These are phyloP conservation scores for Alnus rubra DNA, from an alignment of 306 rosid genomes.

Conservation along the genomic window DNA sequence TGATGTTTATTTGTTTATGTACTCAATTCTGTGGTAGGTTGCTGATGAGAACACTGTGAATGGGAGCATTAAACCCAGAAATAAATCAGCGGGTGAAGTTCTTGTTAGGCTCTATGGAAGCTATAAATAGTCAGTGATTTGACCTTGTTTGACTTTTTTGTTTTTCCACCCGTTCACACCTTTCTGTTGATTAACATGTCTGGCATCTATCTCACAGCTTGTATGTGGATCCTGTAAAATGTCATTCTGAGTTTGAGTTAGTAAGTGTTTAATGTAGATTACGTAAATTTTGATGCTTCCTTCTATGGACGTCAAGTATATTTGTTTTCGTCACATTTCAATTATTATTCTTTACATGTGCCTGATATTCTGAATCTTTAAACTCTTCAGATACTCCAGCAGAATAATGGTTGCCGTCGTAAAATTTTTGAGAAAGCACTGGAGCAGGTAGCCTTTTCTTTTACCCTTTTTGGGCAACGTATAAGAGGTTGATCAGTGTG, in stretches of 20 bases:
- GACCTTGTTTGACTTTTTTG: slow-evolving; percentile 11
- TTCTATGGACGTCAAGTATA: neutral
- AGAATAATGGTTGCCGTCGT: slow-evolving; percentile 33
- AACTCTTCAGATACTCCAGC: slow-evolving; percentile 48
- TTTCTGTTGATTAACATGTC: slow-evolving; percentile 5
- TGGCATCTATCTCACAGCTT: slow-evolving; percentile 42
- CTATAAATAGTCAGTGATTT: slow-evolving; percentile 47
- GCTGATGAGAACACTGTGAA: slow-evolving; percentile 43
- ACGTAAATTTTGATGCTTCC: slow-evolving; percentile 14
- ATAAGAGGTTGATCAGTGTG: neutral
- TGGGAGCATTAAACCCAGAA: slow-evolving; percentile 34
- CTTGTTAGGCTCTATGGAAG: slow-evolving; percentile 79
- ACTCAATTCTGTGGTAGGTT: slow-evolving; percentile 47
- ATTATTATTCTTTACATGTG: slow-evolving; percentile 11
- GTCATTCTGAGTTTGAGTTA: slow-evolving; percentile 46
- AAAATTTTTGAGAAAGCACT: slow-evolving; percentile 48
- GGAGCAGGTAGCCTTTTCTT: slow-evolving; percentile 40
- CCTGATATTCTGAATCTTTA: slow-evolving; percentile 9
- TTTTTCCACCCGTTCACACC: slow-evolving; percentile 1
- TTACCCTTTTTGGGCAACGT: slow-evolving; percentile 6
- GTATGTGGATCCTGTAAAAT: slow-evolving; percentile 61
- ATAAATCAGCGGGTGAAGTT: slow-evolving; percentile 32
- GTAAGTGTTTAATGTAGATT: slow-evolving; percentile 35
- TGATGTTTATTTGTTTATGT: slow-evolving; percentile 6
- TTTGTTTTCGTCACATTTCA: neutral